Base-by-base conservation (phyloP, 1,284 basidiomycete genomes). In the Moesziomyces sp. region DNA sequence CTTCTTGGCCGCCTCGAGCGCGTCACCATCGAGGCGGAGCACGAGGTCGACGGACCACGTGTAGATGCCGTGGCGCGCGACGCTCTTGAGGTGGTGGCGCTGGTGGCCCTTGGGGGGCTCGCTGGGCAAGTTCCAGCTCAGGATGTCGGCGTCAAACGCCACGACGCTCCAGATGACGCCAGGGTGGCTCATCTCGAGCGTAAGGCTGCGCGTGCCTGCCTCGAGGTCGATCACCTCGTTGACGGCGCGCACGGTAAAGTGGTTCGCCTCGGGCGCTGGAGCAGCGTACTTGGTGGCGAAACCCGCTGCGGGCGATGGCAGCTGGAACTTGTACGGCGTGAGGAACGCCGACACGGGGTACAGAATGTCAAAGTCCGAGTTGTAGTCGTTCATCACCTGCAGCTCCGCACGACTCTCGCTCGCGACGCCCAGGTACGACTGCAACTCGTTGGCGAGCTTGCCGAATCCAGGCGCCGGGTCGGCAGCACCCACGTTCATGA, bases 11-110 rank as follows among this genome's bases (percentile, higher is more conserved):
- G 62, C 55, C 3, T 53, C 48, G 1, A 65, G 45, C 5, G 60
- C 68, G 3, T 57, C 65, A 5, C 49, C 43, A 55, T 59, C 48
- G 5, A 91, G 84, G 76, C 90, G 88, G 56, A 93, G 85, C 38
- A 90, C 88, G 63, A 95, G 86, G 71, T 91, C 88, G 56, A 95
- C 85, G 0, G 87, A 86, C 90, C 92, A 95, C 0, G 86, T 86
- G 65, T 92, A 88, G 33, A 88, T 88, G 2, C 91, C 91, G 76
- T 92, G 91, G 83, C 92, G 92, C 4, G 92, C 93, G 0, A 89
- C 92, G 83, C 93, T 92, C 84, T 96, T 97, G 85, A 98, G 89
- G 79, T 94, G 92, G 83, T 98, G 96, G 8, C 93, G 88, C n/a
- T 88, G 87, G 65, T 90, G 89, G 48, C 86, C 86, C 8, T 62